Evolutionary conservation across 371 early-diverging fungal genomes (phyloP), one percentile per base, ranked within the genome.

Genomic region (Funneliformis caledonium): DNA sequence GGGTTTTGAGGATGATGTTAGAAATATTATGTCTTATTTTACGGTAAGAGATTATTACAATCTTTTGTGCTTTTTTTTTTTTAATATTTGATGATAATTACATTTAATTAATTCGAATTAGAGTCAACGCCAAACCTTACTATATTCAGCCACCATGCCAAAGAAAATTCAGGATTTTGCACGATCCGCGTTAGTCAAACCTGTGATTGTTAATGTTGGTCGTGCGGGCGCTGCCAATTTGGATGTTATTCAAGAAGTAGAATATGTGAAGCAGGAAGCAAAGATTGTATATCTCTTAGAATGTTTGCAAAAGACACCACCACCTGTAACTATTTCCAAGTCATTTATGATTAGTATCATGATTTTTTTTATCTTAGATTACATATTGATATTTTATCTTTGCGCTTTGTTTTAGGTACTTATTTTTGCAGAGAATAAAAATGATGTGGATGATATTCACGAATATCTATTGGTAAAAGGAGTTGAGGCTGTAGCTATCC

Each of bases 371-470:
- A 42, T 80, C 12, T 26, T 12, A 59, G 12, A 47, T 22, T 42
- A 22, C 33, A 50, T 60, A 60, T 59, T 33, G 9, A 75, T 59
- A 14, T 75, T 8, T n/a, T 59, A 12, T 67, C 14, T 4, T 37
- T 26, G 12, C 8, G 37, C 11, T 68, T 68, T 26, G 7, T 26
- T 26, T 26, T 81, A 92, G 91, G 91, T 98, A 0, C 88, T 99
- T 72, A 93, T 99, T 31, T 99, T 99, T 89, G 97, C 98, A 43
- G 99, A 99, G 84, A 99, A 96, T 87, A 99, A 99, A 84, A 94
- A 96, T 85, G 99, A 98, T 83, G 99, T 99, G n/a, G 99, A 99
- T 82, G 97, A 98, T 84, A 96, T 99, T 43, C 97, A 97, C 80
- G 97, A 98, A 84, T 96, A 96, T 82, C 86, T 99, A 62, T 87